These are phyloP conservation scores for Salvia rosmarinus DNA, from an alignment of 257 asterid genomes.

Conservation along the genomic window DNA sequence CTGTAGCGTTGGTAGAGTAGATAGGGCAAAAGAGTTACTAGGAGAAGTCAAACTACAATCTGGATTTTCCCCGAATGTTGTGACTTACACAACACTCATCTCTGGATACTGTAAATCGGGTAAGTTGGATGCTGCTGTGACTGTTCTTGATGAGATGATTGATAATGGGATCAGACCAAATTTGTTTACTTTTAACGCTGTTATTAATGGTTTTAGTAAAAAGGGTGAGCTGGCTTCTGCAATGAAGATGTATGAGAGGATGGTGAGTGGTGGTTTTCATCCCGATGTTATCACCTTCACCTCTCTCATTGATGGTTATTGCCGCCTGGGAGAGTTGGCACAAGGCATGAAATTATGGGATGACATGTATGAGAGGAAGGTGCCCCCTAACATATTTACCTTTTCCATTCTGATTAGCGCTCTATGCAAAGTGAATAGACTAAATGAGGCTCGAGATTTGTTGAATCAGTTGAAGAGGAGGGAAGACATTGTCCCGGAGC, in stretches of 20 bases:
- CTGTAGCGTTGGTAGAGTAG: conserved; percentile 59
- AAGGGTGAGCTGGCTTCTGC: conserved; percentile 67
- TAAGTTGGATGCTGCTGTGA: conserved; percentile 55
- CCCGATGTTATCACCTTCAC: conserved; percentile 89
- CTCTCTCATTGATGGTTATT: conserved; percentile 71
- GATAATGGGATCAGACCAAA: conserved; percentile 59
- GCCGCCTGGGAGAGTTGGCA: conserved; percentile 69
- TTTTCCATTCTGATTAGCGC: conserved; percentile 71
- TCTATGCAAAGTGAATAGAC: conserved; percentile 72
- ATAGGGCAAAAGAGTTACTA: conserved; percentile 60
- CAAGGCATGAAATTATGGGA: conserved; percentile 65
- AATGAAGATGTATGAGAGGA: conserved; percentile 47
- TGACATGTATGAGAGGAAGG: conserved; percentile 62
- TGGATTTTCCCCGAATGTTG: conserved; percentile 63
- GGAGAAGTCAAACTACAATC: conserved; percentile 50
- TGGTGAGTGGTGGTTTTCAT: conserved; percentile 48
- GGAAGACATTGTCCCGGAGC: conserved; percentile 63
- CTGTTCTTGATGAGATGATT: conserved; percentile 64
- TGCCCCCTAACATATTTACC: conserved; percentile 67
- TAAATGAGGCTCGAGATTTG: conserved; percentile 72
- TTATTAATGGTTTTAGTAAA: conserved; percentile 82
- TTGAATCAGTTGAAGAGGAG: conserved; percentile 58
- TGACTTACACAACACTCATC: conserved; percentile 75
- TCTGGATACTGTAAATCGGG: conserved; percentile 70
- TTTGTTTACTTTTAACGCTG: conserved; percentile 61